Base-by-base conservation (phyloP, 148 eudicot species). In the Chenopodium album region DNA sequence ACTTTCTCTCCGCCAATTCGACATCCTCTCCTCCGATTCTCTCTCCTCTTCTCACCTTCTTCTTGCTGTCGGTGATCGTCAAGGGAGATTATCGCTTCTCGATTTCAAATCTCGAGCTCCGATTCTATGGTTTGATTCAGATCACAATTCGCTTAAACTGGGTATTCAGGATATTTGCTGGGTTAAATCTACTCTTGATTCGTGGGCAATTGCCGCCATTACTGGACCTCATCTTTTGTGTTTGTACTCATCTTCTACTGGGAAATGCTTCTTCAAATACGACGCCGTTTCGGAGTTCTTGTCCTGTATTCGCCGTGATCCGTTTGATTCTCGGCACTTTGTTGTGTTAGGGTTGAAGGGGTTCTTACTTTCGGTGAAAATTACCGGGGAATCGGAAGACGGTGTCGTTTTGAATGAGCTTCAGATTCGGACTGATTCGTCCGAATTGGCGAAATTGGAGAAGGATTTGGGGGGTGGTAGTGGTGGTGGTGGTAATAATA, bases 131-230 rank as follows among this genome's bases (percentile, higher is more conserved):
- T 88, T 91, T 66, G 91, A 91, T 11, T 26, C 89, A 6, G 77
- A 70, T 11, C 23, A 54, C 4, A 73, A 73, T 54, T 22, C 82
- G 9, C 60, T 83, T 14, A 91, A 94, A 72, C 80, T 87, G 1
- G 99, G 99, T 1, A 83, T 96, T 47, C 99, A 96, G 79, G 99
- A 96, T 62, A 84, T 96, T 47, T 90, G 91, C 79, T 96, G 99
- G 99, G 88, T 96, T 86, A 95, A 89, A 79, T 81, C 91, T 31
- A 78, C 88, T 10, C 62, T 87, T 9, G 97, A 96, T 65, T 41
- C 88, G 11, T 94, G 92, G 91, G 75, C 88, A 78, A 85, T 96
- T 26, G 95, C 94, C 8, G 89, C 94, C 16, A 82, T 96, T n/a
- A 84, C 88, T 10, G 99, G 99, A 0, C 93, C 95, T 12, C 91